Evolutionary conservation across 2,329 filamentous ascomycete species (phyloP), one percentile per base, ranked within the genome.

Genomic region (Fusarium euwallaceae): DNA sequence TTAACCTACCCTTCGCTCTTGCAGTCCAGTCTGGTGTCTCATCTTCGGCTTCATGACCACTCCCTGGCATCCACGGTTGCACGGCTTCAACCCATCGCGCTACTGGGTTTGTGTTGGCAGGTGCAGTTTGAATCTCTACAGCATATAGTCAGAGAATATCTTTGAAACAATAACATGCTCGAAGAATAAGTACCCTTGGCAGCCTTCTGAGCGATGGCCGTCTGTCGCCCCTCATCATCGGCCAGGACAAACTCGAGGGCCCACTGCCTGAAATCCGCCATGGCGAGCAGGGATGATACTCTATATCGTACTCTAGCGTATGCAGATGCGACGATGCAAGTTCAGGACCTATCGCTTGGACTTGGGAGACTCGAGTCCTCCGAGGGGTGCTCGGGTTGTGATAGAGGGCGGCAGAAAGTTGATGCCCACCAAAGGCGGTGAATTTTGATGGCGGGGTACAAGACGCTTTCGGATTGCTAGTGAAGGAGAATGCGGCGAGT

Each of bases 31-130:
- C 85, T n/a, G 85, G 84, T 39, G 81, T 83, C n/a, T 82, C 80
- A 61, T 86, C 85, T 20, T 82, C 82, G 11, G 81, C 81, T 41
- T 83, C 84, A 58, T 81, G 81, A 36, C 81, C 81, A 63, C 80
- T 82, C 9, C 82, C 83, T 17, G 85, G 86, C 83, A 90, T 88
- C 88, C 88, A 90, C 64, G 84, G 85, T 74, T 88, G 85, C 65
- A 90, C 87, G 39, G 88, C 87, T 55, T 88, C 86, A 32, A 89
- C 88, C 88, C 88, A 90, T 77, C 87, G 86, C 17, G 86, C 87
- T 51, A 90, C 83, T 4, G 86, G 83, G 58, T 86, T 83, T 58
- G 86, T 84, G 72, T 80, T 84, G 45, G 85, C 81, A 0, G 84
- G 73, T 9, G 86, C 82, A 64, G 79, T 80, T 78, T 88, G 82